Percentiles rank a stretch among this genome's conserved stretches.
phyloP scores from a whole-genome alignment of 1,284 basidiomycete species.

The Marasmius tenuissimus region DNA sequence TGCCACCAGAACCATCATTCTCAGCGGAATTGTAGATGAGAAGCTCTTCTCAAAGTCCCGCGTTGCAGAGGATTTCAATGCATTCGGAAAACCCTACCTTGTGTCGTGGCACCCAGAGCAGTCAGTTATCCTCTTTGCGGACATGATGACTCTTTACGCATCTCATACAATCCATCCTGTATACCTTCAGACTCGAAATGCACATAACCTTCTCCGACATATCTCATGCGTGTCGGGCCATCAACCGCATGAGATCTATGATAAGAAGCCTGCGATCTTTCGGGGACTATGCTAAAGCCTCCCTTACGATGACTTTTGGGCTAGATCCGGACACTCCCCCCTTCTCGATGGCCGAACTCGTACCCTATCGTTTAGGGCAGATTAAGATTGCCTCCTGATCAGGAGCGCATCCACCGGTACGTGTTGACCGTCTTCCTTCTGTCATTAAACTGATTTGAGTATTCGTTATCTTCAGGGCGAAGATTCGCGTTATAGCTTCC shows the following conservation, averaged over 20 bases:
- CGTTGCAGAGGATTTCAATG: not conserved
- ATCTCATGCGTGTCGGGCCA: not conserved
- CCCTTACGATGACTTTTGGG: not conserved
- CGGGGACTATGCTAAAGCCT: not conserved
- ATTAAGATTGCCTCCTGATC: not conserved
- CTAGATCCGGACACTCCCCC: not conserved
- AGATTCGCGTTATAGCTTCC: too few species aligned
- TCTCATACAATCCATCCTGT: not conserved
- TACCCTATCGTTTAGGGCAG: not conserved
- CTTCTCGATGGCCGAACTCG: not conserved
- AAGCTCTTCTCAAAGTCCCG: not conserved
- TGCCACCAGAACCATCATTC: not conserved
- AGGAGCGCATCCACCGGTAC: too few species aligned
- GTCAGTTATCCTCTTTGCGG: not conserved
- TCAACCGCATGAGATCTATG: not conserved
- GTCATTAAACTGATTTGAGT: too few species aligned
- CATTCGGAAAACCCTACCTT: not conserved
- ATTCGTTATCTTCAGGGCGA: too few species aligned
- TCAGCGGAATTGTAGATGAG: not conserved
- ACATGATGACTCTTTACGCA: not conserved
- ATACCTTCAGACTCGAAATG: not conserved
- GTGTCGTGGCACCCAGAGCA: not conserved
- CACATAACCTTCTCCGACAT: not conserved
- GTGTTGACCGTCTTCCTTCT: too few species aligned
- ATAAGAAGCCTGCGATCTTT: not conserved